A percentile compares a stretch with the other conserved stretches of the same genome.
phyloP scores from a whole-genome alignment of 1,284 basidiomycete genomes.

The Ganoderma sp. region DNA sequence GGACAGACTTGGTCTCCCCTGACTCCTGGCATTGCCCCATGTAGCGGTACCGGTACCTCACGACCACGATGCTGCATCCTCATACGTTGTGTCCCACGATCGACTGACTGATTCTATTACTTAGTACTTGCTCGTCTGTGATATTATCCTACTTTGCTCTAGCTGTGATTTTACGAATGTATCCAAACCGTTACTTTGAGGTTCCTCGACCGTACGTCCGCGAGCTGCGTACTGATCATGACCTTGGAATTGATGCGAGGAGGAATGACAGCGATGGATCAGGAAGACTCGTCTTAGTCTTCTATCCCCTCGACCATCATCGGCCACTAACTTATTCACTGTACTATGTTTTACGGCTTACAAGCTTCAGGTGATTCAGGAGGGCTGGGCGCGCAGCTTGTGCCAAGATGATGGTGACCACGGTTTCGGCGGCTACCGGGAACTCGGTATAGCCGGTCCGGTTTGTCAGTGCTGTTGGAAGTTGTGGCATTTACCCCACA shows the following conservation, averaged over 20 bases:
- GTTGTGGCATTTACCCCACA: too few relatives aligned
- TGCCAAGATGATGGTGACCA: neutral
- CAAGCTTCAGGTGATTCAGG: neutral
- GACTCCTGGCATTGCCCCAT: neutral
- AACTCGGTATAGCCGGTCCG: conserved; percentile 9
- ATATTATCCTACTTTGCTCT: neutral
- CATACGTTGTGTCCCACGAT: neutral
- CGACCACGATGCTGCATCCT: conserved; percentile 4
- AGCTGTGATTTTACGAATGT: neutral
- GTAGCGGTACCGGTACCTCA: conserved; percentile 9
- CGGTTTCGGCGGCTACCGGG: neutral
- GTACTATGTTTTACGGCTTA: neutral
- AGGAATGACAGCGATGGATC: neutral
- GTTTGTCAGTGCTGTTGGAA: neutral
- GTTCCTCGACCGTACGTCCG: neutral
- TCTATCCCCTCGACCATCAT: neutral
- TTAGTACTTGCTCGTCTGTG: neutral
- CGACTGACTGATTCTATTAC: conserved; percentile 2
- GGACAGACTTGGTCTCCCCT: neutral
- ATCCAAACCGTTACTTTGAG: neutral
- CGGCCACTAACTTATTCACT: neutral
- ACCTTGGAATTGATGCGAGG: too few relatives aligned
- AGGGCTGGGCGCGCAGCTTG: neutral
- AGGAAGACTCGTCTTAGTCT: neutral
- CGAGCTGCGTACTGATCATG: neutral